Conservation (phyloP, 352 stramenopile genomes). For the Phytopythium boreale region DNA sequence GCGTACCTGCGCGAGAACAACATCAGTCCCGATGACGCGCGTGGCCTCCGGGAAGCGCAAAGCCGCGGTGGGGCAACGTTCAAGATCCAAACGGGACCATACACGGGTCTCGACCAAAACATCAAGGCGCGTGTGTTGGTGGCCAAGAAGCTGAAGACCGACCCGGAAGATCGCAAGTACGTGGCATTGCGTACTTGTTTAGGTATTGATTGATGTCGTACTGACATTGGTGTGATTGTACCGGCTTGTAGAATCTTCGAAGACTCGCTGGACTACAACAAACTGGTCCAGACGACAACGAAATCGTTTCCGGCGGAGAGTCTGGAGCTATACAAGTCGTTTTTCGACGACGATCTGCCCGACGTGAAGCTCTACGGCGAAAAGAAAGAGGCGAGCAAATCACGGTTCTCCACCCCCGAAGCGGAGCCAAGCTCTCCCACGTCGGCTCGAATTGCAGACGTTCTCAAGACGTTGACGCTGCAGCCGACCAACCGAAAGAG, state of each 20-base stretch:
- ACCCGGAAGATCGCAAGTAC: conserved; percentile 55
- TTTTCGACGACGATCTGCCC: conserved; percentile 70
- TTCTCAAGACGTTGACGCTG: conserved; percentile 26
- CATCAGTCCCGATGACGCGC: conserved; percentile 66
- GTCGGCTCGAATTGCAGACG: conserved; percentile 22
- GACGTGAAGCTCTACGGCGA: conserved; percentile 46
- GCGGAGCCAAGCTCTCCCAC: conserved; percentile 3
- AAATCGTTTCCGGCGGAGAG: conserved; percentile 58
- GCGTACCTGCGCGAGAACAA: conserved; percentile 75
- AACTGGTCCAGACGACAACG: conserved; percentile 46
- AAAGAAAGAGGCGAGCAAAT: conserved; percentile 6
- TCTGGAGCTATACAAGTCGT: conserved; percentile 79
- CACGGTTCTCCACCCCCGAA: conserved; percentile 21
- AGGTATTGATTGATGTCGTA: background rate
- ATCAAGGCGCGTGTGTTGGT: conserved; percentile 79
- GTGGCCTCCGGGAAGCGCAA: conserved; percentile 61
- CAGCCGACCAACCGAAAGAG: conserved; percentile 22
- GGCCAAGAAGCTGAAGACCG: conserved; percentile 74
- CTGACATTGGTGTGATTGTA: background rate
- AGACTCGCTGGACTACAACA: conserved; percentile 66
- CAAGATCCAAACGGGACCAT: conserved; percentile 72
- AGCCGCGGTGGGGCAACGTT: conserved; percentile 71
- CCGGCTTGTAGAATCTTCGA: conserved; percentile 51
- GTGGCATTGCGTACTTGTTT: too few species aligned
- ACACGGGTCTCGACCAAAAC: conserved; percentile 75